These are phyloP conservation scores for Volvox africanus DNA, from an alignment of 139 green algal genomes.

Conservation along the genomic window DNA sequence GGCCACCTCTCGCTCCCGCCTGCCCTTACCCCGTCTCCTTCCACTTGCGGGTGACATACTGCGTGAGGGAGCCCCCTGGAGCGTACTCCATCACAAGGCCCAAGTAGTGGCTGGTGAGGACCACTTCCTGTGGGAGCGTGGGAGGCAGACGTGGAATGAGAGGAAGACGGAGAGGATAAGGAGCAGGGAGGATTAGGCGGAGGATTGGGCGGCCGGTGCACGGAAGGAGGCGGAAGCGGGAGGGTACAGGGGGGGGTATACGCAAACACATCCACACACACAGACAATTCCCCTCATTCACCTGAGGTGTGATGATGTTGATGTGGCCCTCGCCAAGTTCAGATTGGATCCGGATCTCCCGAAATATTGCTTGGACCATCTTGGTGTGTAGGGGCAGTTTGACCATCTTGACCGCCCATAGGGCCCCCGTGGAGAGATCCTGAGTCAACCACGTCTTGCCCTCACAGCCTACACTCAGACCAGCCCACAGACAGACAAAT, in stretches of 20 bases:
- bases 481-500: not conserved
- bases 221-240: not conserved
- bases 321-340: slow-evolving; percentile 76
- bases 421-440: slow-evolving; percentile 56
- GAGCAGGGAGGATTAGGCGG: not conserved
- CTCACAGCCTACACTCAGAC: slow-evolving; percentile 48
- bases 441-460: slow-evolving; percentile 65
- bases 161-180: not conserved
- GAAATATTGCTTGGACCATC: slow-evolving; percentile 61
- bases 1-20: not conserved
- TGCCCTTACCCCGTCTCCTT: slow-evolving; percentile 44
- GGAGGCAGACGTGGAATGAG: too few species aligned
- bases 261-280: not conserved
- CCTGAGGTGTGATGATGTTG: slow-evolving; percentile 75
- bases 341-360: slow-evolving; percentile 76
- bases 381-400: slow-evolving; percentile 65
- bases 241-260: not conserved
- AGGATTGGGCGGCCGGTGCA: not conserved
- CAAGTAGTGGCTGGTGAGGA: slow-evolving; percentile 81
- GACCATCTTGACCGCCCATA: slow-evolving; percentile 72
- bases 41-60: slow-evolving; percentile 76
- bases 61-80: slow-evolving; percentile 75
- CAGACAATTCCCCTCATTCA: not conserved
- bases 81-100: slow-evolving; percentile 86
- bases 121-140: slow-evolving; percentile 59